Evolutionary conservation across 257 asterid genomes (phyloP).

Genomic region (Solanum arcanum): DNA sequence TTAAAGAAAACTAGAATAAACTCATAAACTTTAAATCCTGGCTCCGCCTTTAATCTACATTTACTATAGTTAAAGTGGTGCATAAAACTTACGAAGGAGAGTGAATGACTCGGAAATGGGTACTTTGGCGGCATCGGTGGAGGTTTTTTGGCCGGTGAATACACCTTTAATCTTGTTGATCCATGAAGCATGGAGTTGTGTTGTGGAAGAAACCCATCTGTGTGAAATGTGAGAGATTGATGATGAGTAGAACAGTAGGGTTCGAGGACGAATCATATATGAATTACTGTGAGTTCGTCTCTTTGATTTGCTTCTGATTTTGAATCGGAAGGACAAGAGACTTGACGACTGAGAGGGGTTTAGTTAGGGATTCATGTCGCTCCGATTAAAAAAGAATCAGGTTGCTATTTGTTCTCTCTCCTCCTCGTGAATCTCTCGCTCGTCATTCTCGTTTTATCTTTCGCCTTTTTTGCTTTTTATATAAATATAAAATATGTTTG

Average conservation of each 20-base stretch:
- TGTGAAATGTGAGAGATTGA: neutral
- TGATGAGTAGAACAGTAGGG: neutral
- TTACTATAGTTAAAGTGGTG: neutral
- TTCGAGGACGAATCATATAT: neutral
- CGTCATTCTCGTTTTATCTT: too few species aligned
- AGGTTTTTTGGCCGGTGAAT: slow-evolving; percentile 47
- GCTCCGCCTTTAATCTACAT: neutral
- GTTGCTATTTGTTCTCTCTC: too few species aligned
- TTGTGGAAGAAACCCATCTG: slow-evolving; percentile 52
- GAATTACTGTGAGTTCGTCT: neutral
- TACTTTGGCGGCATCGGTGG: slow-evolving; percentile 9
- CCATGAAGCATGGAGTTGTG: slow-evolving; percentile 64
- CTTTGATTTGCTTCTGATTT: neutral
- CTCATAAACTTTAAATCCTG: neutral
- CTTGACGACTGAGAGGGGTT: neutral
- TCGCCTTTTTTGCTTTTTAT: too few species aligned
- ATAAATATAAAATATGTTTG: too few species aligned
- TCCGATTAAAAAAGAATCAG: neutral
- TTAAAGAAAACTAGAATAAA: neutral
- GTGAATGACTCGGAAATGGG: slow-evolving; percentile 39
- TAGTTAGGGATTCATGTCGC: neutral
- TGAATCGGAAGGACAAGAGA: neutral
- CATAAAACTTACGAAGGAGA: slow-evolving; percentile 37
- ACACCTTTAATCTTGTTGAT: slow-evolving; percentile 71
- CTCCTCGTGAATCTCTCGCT: too few species aligned